These are phyloP conservation scores for Pelargonium cotyledonis DNA, from an alignment of 441 rosid genomes.

Conservation along the genomic window DNA sequence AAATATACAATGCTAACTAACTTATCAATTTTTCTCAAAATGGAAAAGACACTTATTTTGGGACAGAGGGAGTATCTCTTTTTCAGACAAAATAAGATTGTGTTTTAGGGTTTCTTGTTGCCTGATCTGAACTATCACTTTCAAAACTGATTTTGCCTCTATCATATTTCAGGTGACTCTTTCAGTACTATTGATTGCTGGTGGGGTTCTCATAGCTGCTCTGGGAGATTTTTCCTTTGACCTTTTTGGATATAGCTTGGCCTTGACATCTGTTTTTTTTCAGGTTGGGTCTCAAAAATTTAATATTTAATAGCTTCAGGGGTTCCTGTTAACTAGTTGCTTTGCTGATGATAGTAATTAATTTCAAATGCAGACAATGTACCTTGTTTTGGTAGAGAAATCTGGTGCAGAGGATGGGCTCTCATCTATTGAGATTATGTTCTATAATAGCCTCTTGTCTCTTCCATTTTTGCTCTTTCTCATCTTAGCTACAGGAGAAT, in stretches of 20 bases:
- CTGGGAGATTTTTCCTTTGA: constrained; percentile 92
- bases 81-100: background rate
- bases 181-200: constrained; percentile 76
- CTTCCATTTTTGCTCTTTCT: constrained; percentile 76
- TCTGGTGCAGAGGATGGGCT: constrained; percentile 96
- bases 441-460: constrained; percentile 86
- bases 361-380: constrained; percentile 71
- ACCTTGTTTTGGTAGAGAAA: constrained; percentile 90
- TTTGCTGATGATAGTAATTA: constrained; percentile 8
- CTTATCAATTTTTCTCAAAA: too few relatives aligned
- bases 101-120: background rate
- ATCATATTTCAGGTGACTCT: constrained; percentile 57
- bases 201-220: constrained; percentile 83
- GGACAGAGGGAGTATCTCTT: too few relatives aligned
- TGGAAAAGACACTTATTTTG: too few relatives aligned
- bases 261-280: constrained; percentile 83
- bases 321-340: constrained; percentile 7
- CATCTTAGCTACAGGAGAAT: constrained; percentile 74
- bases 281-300: constrained; percentile 45
- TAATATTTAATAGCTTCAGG: constrained; percentile 1
- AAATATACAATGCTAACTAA: too few relatives aligned
- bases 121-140: too few relatives aligned
- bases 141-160: background rate
- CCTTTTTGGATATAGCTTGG: constrained; percentile 78
- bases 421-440: constrained; percentile 88